Evolutionary conservation across 129 eudicot genomes (phyloP).

Genomic region (Lonicera japonica): DNA sequence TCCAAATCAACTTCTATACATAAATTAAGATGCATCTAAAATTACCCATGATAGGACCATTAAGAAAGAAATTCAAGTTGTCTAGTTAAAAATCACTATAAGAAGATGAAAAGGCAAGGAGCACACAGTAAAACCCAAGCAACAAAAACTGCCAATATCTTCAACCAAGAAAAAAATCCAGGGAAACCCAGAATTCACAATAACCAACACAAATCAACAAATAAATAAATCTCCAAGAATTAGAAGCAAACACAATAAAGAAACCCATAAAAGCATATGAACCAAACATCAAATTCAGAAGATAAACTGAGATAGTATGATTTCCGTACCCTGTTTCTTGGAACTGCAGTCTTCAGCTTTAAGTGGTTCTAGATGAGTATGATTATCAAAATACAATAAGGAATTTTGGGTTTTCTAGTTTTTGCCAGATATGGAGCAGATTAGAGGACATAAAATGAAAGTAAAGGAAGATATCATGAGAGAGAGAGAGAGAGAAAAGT

Average conservation of each 20-base stretch:
- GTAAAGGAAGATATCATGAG: conserved; percentile 24
- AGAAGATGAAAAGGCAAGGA: too few relatives aligned
- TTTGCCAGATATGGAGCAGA: conserved; percentile 29
- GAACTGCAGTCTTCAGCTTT: conserved; percentile 3
- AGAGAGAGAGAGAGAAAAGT: conserved; percentile 8
- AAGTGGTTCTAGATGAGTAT: conserved; percentile 6
- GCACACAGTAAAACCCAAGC: not conserved
- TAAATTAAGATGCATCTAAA: too few relatives aligned
- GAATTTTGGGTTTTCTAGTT: conserved; percentile 13
- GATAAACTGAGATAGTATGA: not conserved
- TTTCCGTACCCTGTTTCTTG: conserved; percentile 5
- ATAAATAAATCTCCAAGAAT: too few relatives aligned
- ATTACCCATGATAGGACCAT: too few relatives aligned
- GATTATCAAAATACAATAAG: conserved; percentile 24
- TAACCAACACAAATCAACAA: too few relatives aligned
- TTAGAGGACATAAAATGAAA: conserved; percentile 1
- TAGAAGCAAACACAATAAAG: not conserved
- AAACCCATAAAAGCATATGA: not conserved
- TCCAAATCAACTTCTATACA: not conserved
- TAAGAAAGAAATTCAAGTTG: too few relatives aligned
- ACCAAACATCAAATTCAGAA: not conserved
- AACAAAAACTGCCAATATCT: not conserved
- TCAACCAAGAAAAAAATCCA: not conserved
- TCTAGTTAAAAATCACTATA: not conserved
- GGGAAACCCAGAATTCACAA: too few relatives aligned